Conservation (phyloP, 371 early-diverging fungal genomes). For the Circinella minor region DNA sequence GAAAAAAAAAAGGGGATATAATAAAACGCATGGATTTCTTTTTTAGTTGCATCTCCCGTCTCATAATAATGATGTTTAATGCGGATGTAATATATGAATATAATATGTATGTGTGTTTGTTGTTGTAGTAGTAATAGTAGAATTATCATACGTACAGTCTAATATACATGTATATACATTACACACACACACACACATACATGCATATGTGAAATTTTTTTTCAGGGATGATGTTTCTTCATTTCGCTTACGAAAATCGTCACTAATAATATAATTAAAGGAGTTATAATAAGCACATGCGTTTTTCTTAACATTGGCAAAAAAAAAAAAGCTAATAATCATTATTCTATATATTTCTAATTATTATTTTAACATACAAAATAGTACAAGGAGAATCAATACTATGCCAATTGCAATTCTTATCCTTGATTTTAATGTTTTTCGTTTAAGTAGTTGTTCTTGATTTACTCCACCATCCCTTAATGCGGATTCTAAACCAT, state of each 20-base stretch:
- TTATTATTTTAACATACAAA: conserved; percentile 1
- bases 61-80: too few relatives aligned
- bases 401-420: background rate
- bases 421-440: background rate
- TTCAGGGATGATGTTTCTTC: conserved; percentile 13
- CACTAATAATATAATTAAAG: background rate
- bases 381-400: conserved; percentile 8
- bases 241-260: conserved; percentile 14
- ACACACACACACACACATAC: too few relatives aligned
- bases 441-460: background rate
- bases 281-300: too few relatives aligned
- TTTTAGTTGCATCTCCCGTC: background rate
- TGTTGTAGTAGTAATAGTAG: too few relatives aligned
- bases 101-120: too few relatives aligned
- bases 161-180: too few relatives aligned
- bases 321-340: too few relatives aligned
- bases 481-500: background rate
- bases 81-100: too few relatives aligned
- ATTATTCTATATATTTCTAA: too few relatives aligned
- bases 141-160: too few relatives aligned
- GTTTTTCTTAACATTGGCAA: too few relatives aligned
- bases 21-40: conserved; percentile 11
- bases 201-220: background rate
- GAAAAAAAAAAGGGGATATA: background rate
- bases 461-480: background rate